Evolutionary conservation across 2,329 filamentous ascomycete species (phyloP).

Genomic region (Emergomyces pasteurianus): DNA sequence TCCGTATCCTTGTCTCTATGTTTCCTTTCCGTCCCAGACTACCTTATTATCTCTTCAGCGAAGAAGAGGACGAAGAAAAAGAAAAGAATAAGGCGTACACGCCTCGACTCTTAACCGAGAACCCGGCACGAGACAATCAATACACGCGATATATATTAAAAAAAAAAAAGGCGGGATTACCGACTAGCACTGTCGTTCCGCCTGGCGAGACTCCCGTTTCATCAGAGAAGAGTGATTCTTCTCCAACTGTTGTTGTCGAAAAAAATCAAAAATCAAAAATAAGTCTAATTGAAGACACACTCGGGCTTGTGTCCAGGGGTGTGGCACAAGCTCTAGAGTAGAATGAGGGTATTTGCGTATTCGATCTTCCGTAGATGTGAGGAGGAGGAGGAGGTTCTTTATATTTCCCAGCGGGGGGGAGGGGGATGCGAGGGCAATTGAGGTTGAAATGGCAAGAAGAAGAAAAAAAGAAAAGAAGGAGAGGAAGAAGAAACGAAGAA

Average conservation of each 20-base stretch:
- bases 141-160: no score
- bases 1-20: not conserved
- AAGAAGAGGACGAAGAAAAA: not conserved
- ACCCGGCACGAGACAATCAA: not conserved
- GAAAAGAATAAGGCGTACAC: not conserved
- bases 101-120: not conserved
- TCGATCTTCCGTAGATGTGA: not conserved
- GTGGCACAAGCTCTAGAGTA: not conserved
- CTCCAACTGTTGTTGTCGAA: not conserved
- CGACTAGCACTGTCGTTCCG: slow-evolving; percentile 13
- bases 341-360: not conserved
- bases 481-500: not conserved
- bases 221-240: slow-evolving; percentile 11
- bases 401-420: not conserved
- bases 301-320: not conserved
- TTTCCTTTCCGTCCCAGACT: not conserved
- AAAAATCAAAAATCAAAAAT: not conserved
- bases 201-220: slow-evolving; percentile 11
- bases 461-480: not conserved
- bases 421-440: not conserved
- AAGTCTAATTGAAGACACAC: not conserved
- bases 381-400: not conserved
- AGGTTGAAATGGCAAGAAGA: slow-evolving; percentile 1
- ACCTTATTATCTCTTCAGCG: not conserved
- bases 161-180: slow-evolving; percentile 10